Evolutionary conservation across 2,329 filamentous ascomycete species (phyloP).

Genomic region (Pyricularia sp.): DNA sequence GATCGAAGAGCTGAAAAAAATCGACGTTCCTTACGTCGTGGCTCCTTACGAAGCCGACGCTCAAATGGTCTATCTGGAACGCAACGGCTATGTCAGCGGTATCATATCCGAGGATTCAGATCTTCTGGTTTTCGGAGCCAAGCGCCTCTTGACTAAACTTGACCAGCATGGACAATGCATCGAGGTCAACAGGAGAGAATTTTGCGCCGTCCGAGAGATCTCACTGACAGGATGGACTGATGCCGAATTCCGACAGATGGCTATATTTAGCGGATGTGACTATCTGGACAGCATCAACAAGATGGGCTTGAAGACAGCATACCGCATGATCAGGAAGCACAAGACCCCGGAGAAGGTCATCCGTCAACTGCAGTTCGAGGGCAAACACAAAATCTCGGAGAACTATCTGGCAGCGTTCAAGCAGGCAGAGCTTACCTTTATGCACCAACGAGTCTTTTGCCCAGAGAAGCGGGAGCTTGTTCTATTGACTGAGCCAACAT

Average conservation of each 20-base stretch:
- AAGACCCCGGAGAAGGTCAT: conserved; percentile 78
- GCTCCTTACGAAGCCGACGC: conserved; percentile 96
- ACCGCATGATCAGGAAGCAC: conserved; percentile 82
- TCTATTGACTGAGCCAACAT: conserved; percentile 59
- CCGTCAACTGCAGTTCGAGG: conserved; percentile 79
- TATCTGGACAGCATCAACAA: conserved; percentile 81
- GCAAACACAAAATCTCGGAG: conserved; percentile 69
- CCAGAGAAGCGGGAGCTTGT: conserved; percentile 62
- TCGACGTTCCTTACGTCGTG: conserved; percentile 77
- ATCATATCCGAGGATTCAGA: conserved; percentile 97
- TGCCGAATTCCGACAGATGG: conserved; percentile 85
- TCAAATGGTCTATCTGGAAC: conserved; percentile 91
- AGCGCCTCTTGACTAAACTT: conserved; percentile 82
- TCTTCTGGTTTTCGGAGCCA: conserved; percentile 88
- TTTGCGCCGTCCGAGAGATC: conserved; percentile 79
- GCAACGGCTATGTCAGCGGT: conserved; percentile 70
- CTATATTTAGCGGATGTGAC: conserved; percentile 92
- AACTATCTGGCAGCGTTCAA: conserved; percentile 75
- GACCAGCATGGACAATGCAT: conserved; percentile 90
- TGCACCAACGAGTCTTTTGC: conserved; percentile 93
- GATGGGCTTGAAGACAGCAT: conserved; percentile 87
- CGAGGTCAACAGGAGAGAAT: conserved; percentile 83
- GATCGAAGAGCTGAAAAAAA: conserved; percentile 82
- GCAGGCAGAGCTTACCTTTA: conserved; percentile 83
- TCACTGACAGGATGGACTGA: conserved; percentile 90